Conservation (phyloP, 768 basidiomycete species). For the Boletus fagicola region DNA sequence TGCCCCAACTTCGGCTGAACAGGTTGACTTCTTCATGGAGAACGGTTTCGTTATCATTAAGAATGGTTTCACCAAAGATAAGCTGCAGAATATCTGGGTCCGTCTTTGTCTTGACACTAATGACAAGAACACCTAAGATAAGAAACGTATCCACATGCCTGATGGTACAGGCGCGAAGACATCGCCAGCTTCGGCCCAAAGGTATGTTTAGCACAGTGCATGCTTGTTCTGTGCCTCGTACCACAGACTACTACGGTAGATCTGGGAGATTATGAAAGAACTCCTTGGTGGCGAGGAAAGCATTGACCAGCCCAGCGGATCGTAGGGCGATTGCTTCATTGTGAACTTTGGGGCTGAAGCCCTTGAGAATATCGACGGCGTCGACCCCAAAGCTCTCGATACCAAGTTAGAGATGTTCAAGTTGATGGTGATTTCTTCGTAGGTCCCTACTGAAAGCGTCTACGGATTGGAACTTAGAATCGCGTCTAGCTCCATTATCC, state of each 20-base stretch:
- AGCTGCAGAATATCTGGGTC: conserved; percentile 49
- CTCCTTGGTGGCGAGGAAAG: neutral
- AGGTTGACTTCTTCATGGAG: conserved; percentile 54
- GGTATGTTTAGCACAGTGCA: conserved; percentile 26
- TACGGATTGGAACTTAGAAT: neutral
- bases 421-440: neutral
- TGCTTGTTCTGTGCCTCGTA: neutral
- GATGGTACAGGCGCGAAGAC: conserved; percentile 37
- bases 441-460: neutral
- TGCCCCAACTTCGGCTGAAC: conserved; percentile 38
- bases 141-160: conserved; percentile 57
- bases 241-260: too few relatives aligned
- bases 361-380: neutral
- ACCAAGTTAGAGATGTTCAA: too few relatives aligned
- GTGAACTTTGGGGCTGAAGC: neutral
- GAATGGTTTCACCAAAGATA: conserved; percentile 50
- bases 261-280: neutral
- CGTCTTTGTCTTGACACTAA: conserved; percentile 51
- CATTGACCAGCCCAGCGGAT: neutral
- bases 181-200: conserved; percentile 54
- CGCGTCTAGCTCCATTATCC: neutral
- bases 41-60: conserved; percentile 54
- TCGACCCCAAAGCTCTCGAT: neutral
- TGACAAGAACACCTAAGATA: conserved; percentile 55
- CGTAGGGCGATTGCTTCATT: neutral